These are phyloP conservation scores for Sphaerostilbella broomeana DNA, from an alignment of 2,329 filamentous ascomycete genomes.

Conservation along the genomic window DNA sequence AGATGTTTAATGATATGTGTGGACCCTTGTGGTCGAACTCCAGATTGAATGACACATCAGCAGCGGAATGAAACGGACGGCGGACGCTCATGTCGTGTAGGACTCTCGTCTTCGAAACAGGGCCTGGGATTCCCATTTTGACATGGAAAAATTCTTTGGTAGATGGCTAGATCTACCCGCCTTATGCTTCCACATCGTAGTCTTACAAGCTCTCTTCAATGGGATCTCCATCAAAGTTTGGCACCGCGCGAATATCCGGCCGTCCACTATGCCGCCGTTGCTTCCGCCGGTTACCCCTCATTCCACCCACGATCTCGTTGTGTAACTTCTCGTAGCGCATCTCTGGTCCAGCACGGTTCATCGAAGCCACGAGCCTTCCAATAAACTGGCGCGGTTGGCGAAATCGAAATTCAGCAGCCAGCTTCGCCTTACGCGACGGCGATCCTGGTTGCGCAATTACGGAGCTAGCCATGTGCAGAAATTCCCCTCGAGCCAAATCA, in stretches of 20 bases:
- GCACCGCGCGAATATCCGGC: conserved; percentile 28
- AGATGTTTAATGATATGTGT: no score
- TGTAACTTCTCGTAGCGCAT: conserved; percentile 1
- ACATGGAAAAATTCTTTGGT: no score
- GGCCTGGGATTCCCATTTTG: no score
- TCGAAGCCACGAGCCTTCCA: conserved; percentile 22
- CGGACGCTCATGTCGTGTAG: no score
- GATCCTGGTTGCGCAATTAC: background rate
- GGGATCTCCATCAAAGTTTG: conserved; percentile 27
- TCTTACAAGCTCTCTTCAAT: conserved; percentile 23
- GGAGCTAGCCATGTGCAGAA: conserved; percentile 4
- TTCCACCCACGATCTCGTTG: no score
- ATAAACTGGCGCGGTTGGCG: conserved; percentile 27
- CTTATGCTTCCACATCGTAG: background rate
- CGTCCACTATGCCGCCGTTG: conserved; percentile 20
- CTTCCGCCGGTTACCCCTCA: no score
- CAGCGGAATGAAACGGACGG: no score
- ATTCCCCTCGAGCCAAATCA: no score
- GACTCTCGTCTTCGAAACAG: no score
- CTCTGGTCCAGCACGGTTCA: background rate
- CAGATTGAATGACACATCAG: no score
- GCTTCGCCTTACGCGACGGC: conserved; percentile 1
- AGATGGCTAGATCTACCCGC: no score
- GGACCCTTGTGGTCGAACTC: no score
- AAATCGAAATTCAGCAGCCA: conserved; percentile 20